phyloP scores from a whole-genome alignment of 495 filamentous ascomycete species.

The Penicillium antarcticum region DNA sequence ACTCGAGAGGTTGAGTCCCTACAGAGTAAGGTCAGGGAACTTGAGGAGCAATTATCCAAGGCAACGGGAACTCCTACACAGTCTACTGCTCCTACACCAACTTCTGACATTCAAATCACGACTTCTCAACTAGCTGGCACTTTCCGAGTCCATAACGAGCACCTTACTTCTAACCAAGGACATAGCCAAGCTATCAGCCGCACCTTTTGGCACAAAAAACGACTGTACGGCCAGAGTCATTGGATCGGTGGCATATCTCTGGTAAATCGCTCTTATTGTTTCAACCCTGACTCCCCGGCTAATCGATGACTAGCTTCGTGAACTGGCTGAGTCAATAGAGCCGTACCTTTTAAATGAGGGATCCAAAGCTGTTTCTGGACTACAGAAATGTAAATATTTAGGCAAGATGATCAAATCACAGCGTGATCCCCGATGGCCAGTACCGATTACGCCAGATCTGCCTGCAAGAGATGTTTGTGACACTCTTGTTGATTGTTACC shows the following conservation, averaged over 20 bases:
- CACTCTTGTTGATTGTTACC: conserved; percentile 33
- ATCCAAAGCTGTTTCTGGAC: conserved; percentile 24
- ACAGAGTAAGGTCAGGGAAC: conserved; percentile 34
- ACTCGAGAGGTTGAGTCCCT: conserved; percentile 34
- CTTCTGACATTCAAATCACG: conserved; percentile 25
- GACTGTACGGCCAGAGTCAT: conserved; percentile 55
- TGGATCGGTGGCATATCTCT: conserved; percentile 45
- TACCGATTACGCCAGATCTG: conserved; percentile 26
- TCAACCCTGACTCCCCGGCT: background rate
- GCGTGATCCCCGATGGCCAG: conserved; percentile 40
- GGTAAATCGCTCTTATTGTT: conserved; percentile 25
- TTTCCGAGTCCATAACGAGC: conserved; percentile 28
- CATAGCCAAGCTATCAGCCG: conserved; percentile 22
- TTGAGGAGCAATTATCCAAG: conserved; percentile 45
- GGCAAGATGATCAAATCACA: conserved; percentile 43
- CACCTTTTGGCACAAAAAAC: conserved; percentile 49
- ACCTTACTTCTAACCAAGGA: conserved; percentile 10
- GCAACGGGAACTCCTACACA: background rate
- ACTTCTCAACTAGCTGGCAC: conserved; percentile 21
- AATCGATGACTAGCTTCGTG: conserved; percentile 31
- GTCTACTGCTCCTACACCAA: conserved; percentile 11
- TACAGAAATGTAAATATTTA: conserved; percentile 47
- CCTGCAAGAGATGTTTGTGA: conserved; percentile 46
- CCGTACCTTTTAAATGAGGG: conserved; percentile 34
- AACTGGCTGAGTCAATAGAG: conserved; percentile 37